Percentiles rank a stretch among this genome's conserved stretches.
These are phyloP conservation scores for Pharus latifolius DNA, from an alignment of 176 grass and related monocot genomes.

Conservation along the genomic window DNA sequence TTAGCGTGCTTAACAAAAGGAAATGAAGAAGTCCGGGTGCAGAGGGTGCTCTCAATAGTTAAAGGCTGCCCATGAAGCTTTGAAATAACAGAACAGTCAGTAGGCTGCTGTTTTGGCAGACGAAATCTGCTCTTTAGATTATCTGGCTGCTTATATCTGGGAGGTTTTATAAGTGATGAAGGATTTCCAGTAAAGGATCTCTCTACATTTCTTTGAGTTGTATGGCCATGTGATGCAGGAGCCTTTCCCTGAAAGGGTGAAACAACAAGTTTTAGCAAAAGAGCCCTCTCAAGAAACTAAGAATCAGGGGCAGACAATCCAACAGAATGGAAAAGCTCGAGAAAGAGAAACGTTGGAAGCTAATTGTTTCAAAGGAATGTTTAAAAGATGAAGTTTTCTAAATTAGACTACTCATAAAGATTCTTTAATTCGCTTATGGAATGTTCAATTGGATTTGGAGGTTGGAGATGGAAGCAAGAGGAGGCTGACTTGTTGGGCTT, in stretches of 20 bases:
- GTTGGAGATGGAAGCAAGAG: too few relatives aligned
- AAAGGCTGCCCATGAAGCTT: constrained; percentile 5
- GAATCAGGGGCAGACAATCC: neutral
- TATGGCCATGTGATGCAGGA: constrained; percentile 9
- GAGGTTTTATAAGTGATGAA: constrained; percentile 25
- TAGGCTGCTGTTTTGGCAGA: constrained; percentile 24
- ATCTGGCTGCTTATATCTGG: constrained; percentile 14
- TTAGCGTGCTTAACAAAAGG: neutral
- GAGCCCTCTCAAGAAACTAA: neutral
- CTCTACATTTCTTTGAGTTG: constrained; percentile 29
- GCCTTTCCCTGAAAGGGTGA: constrained; percentile 55
- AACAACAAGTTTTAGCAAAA: constrained; percentile 1
- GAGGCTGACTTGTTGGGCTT: too few relatives aligned
- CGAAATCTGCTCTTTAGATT: constrained; percentile 11
- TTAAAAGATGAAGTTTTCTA: neutral
- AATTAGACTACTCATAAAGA: too few relatives aligned
- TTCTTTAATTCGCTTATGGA: too few relatives aligned
- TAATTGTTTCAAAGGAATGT: neutral
- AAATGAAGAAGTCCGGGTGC: neutral
- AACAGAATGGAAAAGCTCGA: neutral
- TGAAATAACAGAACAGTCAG: constrained; percentile 5
- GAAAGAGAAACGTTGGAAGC: neutral
- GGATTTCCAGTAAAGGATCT: constrained; percentile 1
- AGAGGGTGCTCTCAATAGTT: neutral
- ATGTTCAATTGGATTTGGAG: too few relatives aligned